Evolutionary conservation across 2,329 filamentous ascomycete genomes (phyloP).

Genomic region (Grosmannia clavigera): DNA sequence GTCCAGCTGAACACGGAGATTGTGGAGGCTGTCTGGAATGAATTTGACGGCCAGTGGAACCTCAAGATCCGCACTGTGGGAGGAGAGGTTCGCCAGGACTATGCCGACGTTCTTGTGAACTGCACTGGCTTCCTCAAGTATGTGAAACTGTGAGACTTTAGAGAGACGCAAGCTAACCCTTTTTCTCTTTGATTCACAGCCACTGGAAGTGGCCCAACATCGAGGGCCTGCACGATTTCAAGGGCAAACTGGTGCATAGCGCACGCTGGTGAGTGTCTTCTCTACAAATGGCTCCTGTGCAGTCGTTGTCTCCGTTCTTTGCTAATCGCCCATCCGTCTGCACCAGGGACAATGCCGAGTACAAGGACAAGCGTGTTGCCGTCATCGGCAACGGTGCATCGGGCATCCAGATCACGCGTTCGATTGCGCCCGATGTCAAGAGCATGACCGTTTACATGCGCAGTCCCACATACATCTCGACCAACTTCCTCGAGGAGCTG

Average conservation of each 20-base stretch:
- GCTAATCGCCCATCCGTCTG: background rate
- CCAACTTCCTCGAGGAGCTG: background rate
- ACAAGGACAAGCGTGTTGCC: conserved; percentile 1
- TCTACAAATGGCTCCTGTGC: background rate
- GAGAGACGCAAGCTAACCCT: background rate
- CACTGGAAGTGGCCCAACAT: conserved; percentile 32
- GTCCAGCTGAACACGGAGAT: background rate
- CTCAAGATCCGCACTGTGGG: background rate
- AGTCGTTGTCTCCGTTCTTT: background rate
- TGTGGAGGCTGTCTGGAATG: background rate
- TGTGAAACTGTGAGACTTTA: background rate
- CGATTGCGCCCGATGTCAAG: background rate
- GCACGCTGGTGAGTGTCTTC: conserved; percentile 11
- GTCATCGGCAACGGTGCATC: conserved; percentile 4
- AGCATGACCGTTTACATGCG: conserved; percentile 19
- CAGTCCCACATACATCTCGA: conserved; percentile 18
- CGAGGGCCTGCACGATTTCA: conserved; percentile 6
- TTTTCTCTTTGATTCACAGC: conserved; percentile 23
- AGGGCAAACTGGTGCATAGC: conserved; percentile 8
- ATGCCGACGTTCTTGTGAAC: background rate
- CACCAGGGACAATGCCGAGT: conserved; percentile 7
- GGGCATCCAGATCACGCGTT: conserved; percentile 7
- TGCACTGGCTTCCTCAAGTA: background rate
- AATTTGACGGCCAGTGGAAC: background rate
- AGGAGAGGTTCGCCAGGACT: background rate